A percentile compares a stretch with the other conserved stretches of the same genome.
Evolutionary conservation across 2,329 filamentous ascomycete genomes (phyloP).

Genomic region (Cercospora berteroae): DNA sequence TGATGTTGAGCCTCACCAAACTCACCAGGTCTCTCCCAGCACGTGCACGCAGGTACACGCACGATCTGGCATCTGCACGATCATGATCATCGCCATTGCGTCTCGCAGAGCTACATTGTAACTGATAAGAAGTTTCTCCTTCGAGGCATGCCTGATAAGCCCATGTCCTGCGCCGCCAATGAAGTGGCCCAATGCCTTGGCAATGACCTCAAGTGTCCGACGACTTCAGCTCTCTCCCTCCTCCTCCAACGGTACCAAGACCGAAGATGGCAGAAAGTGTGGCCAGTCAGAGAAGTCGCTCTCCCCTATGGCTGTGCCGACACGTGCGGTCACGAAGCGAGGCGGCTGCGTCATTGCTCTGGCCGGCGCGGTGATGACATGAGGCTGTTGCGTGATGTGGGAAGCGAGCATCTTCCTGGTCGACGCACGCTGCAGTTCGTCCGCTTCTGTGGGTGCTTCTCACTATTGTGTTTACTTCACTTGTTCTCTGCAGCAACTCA

Average conservation of each 20-base stretch:
- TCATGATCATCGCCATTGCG: neutral
- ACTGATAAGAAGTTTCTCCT: neutral
- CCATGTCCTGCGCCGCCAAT: neutral
- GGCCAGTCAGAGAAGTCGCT: neutral
- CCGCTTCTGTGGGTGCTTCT: neutral
- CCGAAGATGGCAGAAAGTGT: neutral
- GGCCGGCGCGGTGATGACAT: neutral
- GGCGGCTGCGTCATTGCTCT: slow-evolving; percentile 1
- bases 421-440: neutral
- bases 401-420: slow-evolving; percentile 5
- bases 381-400: neutral
- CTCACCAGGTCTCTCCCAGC: neutral
- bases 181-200: neutral
- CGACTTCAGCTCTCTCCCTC: neutral
- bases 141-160: slow-evolving; percentile 1
- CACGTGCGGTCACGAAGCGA: neutral
- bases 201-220: slow-evolving; percentile 8
- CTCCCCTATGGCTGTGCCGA: neutral
- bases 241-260: neutral
- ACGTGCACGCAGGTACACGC: slow-evolving; percentile 8
- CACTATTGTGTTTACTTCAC: neutral
- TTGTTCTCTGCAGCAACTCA: neutral
- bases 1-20: neutral
- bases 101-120: neutral
- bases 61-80: slow-evolving; percentile 2